phyloP scores from a whole-genome alignment of 352 stramenopile genomes.

The Phytophthora sp. region DNA sequence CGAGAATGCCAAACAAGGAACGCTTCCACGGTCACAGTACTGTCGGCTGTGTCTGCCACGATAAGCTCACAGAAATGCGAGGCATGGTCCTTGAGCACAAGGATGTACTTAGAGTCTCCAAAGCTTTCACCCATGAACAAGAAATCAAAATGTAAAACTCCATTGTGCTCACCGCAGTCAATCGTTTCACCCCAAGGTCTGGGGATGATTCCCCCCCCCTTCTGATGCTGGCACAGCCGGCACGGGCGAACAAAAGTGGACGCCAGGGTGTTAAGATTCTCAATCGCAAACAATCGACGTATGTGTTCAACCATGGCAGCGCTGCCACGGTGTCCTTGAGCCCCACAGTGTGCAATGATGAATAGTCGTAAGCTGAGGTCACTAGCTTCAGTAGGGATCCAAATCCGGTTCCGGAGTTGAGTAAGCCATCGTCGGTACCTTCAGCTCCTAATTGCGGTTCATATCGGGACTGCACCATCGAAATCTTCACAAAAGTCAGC shows the following conservation, averaged over 20 bases:
- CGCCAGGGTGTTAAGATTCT: neutral
- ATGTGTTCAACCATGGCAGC: neutral
- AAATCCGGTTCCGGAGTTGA: neutral
- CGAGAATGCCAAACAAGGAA: neutral
- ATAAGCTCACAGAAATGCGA: neutral
- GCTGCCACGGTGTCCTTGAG: neutral
- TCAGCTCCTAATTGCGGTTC: neutral
- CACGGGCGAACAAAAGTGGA: neutral
- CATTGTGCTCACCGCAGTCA: neutral
- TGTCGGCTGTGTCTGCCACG: neutral
- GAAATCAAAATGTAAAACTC: neutral
- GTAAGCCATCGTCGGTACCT: neutral
- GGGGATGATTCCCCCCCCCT: neutral
- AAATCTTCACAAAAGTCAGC: neutral
- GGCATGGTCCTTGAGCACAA: neutral
- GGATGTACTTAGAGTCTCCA: neutral
- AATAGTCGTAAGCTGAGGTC: neutral
- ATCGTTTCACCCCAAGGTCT: neutral
- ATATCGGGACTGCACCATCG: neutral
- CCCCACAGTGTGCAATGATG: neutral
- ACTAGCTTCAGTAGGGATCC: neutral
- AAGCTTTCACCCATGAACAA: neutral
- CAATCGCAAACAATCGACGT: neutral
- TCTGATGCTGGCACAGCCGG: neutral
- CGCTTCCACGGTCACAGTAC: neutral